A percentile compares a stretch with the other conserved stretches of the same genome.
Conservation (phyloP, 306 rosid species). For the Fragaria iinumae region DNA sequence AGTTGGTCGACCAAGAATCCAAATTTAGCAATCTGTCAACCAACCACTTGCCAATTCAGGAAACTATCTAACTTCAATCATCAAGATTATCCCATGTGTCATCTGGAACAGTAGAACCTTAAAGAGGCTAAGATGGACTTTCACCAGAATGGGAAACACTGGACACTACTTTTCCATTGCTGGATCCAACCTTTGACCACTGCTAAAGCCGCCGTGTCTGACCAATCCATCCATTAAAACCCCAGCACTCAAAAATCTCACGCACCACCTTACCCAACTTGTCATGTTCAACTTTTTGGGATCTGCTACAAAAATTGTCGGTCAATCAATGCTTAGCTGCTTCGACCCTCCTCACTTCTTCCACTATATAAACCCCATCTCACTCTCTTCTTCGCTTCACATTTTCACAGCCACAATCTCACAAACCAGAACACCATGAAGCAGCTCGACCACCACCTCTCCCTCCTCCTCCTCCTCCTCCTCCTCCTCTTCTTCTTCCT, state of each 20-base stretch:
- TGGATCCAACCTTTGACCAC: too few relatives aligned
- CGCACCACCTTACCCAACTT: neutral
- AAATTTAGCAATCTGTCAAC: too few relatives aligned
- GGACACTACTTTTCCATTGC: too few relatives aligned
- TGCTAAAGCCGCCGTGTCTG: neutral
- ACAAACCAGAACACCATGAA: neutral
- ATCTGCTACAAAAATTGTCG: neutral
- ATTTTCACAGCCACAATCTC: neutral
- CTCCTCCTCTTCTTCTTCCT: constrained; percentile 14
- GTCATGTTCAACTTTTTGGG: neutral
- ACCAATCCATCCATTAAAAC: neutral
- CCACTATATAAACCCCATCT: neutral
- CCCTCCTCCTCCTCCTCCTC: constrained; percentile 14
- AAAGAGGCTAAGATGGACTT: too few relatives aligned
- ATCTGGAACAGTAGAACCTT: too few relatives aligned
- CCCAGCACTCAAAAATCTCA: neutral
- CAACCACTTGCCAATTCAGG: too few relatives aligned
- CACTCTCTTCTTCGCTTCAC: neutral
- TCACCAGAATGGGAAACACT: too few relatives aligned
- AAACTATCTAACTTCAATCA: too few relatives aligned
- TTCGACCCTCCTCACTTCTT: neutral
- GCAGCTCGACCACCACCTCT: constrained; percentile 8
- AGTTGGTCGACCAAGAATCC: too few relatives aligned
- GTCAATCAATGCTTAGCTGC: neutral
- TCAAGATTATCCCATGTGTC: too few relatives aligned